Conservation (phyloP, 139 green algal genomes). For the Raphidocelis subcapitata region DNA sequence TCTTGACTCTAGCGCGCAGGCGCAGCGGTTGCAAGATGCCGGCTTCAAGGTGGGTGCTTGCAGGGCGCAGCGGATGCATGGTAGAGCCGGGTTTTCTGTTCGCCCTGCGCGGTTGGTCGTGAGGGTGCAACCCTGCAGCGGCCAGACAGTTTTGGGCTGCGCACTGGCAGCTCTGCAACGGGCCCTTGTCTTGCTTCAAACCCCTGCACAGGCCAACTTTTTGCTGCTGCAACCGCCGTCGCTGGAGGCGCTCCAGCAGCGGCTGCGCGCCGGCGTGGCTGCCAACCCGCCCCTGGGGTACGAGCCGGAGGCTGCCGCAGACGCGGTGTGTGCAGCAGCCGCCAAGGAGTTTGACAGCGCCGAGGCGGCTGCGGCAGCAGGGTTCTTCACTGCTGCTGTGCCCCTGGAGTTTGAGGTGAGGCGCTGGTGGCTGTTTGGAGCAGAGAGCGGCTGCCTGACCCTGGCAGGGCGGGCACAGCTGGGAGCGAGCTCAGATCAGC, state of each 20-base stretch:
- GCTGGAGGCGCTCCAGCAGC: conserved; percentile 26
- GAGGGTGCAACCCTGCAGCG: too few species aligned
- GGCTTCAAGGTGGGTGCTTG: conserved; percentile 40
- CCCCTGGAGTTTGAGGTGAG: conserved; percentile 21
- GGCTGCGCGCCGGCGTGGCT: conserved; percentile 28
- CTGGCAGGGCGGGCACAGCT: too few species aligned
- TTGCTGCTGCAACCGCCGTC: conserved; percentile 16
- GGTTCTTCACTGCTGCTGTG: conserved; percentile 51
- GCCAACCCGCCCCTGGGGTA: conserved; percentile 57
- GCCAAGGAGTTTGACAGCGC: conserved; percentile 40
- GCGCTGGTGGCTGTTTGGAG: too few species aligned
- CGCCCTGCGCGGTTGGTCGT: too few species aligned
- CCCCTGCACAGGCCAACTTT: conserved; percentile 2
- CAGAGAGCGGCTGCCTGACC: too few species aligned
- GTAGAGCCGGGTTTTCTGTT: not conserved
- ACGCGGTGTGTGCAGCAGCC: conserved; percentile 38
- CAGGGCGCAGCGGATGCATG: not conserved
- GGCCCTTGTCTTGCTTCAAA: not conserved
- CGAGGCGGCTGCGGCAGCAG: not conserved
- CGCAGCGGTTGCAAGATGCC: conserved; percentile 26
- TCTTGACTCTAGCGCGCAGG: conserved; percentile 57
- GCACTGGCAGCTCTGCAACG: too few species aligned
- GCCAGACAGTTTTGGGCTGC: too few species aligned
- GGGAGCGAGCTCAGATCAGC: too few species aligned
- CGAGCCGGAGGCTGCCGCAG: conserved; percentile 51